These are phyloP conservation scores for Auriscalpium microsporum DNA, from an alignment of 768 basidiomycete genomes.

Conservation along the genomic window DNA sequence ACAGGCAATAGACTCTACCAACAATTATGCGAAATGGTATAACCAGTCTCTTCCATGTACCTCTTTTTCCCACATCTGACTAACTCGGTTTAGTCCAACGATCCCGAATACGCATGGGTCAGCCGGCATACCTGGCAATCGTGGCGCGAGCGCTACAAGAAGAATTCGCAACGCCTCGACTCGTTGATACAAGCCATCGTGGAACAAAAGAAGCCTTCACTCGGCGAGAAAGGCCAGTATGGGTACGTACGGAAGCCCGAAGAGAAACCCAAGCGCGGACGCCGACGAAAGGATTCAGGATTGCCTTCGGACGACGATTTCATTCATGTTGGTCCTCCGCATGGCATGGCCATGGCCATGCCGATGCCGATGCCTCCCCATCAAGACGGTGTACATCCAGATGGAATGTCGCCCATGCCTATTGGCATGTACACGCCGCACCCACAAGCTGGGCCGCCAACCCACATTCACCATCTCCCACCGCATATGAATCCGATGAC, in stretches of 20 bases:
- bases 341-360: conserved; percentile 12
- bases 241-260: conserved; percentile 73
- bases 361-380: conserved; percentile 6
- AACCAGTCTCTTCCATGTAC: conserved; percentile 4
- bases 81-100: conserved; percentile 35
- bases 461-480: conserved; percentile 6
- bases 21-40: conserved; percentile 67
- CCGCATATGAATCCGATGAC: conserved; percentile 5
- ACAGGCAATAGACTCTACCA: conserved; percentile 80
- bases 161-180: conserved; percentile 65
- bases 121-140: conserved; percentile 83
- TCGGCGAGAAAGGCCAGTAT: conserved; percentile 75
- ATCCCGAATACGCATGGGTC: conserved; percentile 75
- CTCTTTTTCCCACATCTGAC: background rate
- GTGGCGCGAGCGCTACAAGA: conserved; percentile 86
- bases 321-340: conserved; percentile 8
- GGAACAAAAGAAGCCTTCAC: conserved; percentile 55
- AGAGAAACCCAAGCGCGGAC: conserved; percentile 45
- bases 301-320: conserved; percentile 13
- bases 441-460: background rate
- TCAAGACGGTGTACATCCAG: conserved; percentile 8
- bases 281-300: conserved; percentile 15
- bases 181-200: conserved; percentile 55
- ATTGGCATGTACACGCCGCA: conserved; percentile 5
- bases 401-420: conserved; percentile 5